phyloP scores from a whole-genome alignment of 768 basidiomycete species.

The Calocera cornea region DNA sequence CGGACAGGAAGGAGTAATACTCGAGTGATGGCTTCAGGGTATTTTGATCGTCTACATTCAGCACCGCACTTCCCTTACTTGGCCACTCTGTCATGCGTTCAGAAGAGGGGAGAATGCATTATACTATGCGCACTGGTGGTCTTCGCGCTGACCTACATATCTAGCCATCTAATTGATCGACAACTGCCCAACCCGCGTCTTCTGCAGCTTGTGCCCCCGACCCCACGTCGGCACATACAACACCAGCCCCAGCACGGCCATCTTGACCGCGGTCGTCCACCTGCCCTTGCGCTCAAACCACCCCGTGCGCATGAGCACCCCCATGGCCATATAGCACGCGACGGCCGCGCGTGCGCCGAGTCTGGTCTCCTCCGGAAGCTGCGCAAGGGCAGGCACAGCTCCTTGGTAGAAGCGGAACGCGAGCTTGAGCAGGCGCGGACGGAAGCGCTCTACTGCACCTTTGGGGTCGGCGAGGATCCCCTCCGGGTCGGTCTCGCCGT shows the following conservation, averaged over 20 bases:
- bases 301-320: not conserved
- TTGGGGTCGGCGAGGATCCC: not conserved
- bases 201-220: not conserved
- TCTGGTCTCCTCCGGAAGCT: not conserved
- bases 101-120: too few relatives aligned
- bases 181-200: not conserved
- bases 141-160: too few relatives aligned
- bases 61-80: too few relatives aligned
- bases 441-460: not conserved
- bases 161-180: too few relatives aligned
- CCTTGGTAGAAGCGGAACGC: not conserved
- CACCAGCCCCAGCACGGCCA: not conserved
- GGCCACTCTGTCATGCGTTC: too few relatives aligned
- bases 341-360: not conserved
- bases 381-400: not conserved
- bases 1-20: too few relatives aligned
- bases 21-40: too few relatives aligned
- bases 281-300: not conserved
- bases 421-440: not conserved
- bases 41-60: too few relatives aligned
- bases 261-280: not conserved
- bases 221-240: not conserved
- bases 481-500: not conserved
- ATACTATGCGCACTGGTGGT: too few relatives aligned
- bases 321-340: not conserved